Percentiles rank a stretch among this genome's conserved stretches.
Conservation (phyloP, 371 early-diverging fungal genomes). For the Saksenaea oblongispora region DNA sequence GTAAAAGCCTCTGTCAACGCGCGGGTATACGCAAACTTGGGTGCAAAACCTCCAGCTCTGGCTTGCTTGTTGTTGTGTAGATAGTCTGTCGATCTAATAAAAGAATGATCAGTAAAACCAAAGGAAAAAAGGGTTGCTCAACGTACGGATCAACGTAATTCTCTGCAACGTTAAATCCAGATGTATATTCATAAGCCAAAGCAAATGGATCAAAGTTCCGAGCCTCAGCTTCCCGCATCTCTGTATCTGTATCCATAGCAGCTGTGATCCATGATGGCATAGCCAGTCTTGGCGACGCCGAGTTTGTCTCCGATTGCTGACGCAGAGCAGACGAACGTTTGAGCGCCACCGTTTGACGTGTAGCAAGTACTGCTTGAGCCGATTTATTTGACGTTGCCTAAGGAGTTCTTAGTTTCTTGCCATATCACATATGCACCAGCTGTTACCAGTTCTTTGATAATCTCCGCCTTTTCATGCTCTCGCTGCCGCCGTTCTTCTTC, state of each 20-base stretch:
- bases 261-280: conserved; percentile 50
- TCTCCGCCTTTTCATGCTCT: conserved; percentile 49
- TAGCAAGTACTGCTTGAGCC: conserved; percentile 47
- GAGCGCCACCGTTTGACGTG: conserved; percentile 41
- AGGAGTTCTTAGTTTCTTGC: background rate
- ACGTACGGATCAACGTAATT: conserved; percentile 59
- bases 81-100: conserved; percentile 42
- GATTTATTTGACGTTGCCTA: conserved; percentile 54
- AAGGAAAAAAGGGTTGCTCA: background rate
- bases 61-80: conserved; percentile 40
- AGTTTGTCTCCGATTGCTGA: conserved; percentile 22
- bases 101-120: background rate
- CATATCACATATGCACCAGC: background rate
- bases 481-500: conserved; percentile 52
- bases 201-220: conserved; percentile 54
- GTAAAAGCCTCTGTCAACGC: conserved; percentile 61
- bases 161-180: conserved; percentile 38
- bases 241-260: conserved; percentile 44
- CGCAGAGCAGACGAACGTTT: conserved; percentile 45
- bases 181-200: conserved; percentile 52
- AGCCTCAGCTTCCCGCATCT: conserved; percentile 46
- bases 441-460: conserved; percentile 52
- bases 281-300: conserved; percentile 17
- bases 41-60: conserved; percentile 60
- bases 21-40: conserved; percentile 56